Evolutionary conservation across 2,329 filamentous ascomycete species (phyloP).

Genomic region (Orbilia javanica): DNA sequence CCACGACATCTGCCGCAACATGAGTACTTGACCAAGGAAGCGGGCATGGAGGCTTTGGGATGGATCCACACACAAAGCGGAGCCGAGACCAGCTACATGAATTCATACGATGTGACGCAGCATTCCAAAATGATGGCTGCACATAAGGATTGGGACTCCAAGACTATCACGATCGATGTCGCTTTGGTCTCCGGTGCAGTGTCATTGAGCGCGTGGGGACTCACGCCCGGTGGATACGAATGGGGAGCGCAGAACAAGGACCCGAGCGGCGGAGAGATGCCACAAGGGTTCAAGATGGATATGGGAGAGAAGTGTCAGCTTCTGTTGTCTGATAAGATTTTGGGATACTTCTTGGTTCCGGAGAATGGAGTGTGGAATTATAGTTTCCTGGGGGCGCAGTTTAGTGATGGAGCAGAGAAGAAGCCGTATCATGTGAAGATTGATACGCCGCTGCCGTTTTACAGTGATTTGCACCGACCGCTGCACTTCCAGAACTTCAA

Average conservation of each 20-base stretch:
- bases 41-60: constrained; percentile 83
- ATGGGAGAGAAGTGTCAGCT: constrained; percentile 98
- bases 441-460: constrained; percentile 82
- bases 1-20: constrained; percentile 91
- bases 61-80: constrained; percentile 91
- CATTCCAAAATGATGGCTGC: constrained; percentile 89
- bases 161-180: constrained; percentile 93
- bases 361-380: constrained; percentile 96
- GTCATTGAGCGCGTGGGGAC: constrained; percentile 90
- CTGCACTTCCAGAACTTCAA: constrained; percentile 98
- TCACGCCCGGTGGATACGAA: constrained; percentile 92
- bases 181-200: constrained; percentile 97
- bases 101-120: constrained; percentile 91
- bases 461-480: constrained; percentile 90
- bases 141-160: constrained; percentile 84
- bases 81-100: constrained; percentile 97
- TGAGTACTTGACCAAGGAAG: constrained; percentile 79
- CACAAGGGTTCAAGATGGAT: constrained; percentile 88
- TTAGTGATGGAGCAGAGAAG: constrained; percentile 84
- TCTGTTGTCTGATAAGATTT: constrained; percentile 89
- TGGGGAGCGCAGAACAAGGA: constrained; percentile 98
- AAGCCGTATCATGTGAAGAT: constrained; percentile 91
- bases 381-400: constrained; percentile 94
- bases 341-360: constrained; percentile 95
- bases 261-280: constrained; percentile 83